Percentiles rank a stretch among this genome's conserved stretches.
phyloP scores from a whole-genome alignment of 1,139 yeast genomes.

The Zygosaccharomyces sapae region DNA sequence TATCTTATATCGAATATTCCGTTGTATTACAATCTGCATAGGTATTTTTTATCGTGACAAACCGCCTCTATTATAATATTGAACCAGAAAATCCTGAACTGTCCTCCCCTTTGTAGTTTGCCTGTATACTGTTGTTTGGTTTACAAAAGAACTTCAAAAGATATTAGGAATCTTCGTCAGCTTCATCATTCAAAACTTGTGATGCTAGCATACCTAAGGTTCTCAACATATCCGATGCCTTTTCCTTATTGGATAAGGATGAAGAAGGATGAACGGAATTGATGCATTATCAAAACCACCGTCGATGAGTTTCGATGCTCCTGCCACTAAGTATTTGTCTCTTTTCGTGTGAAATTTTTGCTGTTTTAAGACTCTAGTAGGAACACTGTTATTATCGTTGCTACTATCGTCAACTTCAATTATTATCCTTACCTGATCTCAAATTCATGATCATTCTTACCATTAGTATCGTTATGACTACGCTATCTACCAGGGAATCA shows the following conservation, averaged over 20 bases:
- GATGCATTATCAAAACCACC: no score
- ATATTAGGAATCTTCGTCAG: conserved; percentile 27
- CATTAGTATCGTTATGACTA: not conserved
- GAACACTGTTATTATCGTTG: no score
- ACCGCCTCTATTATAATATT: conserved; percentile 5
- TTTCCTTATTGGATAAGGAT: conserved; percentile 7
- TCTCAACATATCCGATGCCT: conserved; percentile 39
- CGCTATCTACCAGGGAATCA: conserved; percentile 10
- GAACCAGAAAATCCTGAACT: no score
- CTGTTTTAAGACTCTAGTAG: no score
- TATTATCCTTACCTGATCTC: no score
- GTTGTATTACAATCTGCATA: conserved; percentile 20
- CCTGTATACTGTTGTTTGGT: conserved; percentile 26
- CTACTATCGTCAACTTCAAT: no score
- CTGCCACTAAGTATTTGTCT: no score
- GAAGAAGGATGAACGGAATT: no score
- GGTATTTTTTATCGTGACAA: not conserved
- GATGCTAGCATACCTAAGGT: conserved; percentile 47
- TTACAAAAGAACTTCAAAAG: no score
- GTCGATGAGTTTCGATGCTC: conserved; percentile 7
- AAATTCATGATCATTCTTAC: not conserved
- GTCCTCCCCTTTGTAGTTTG: conserved; percentile 4
- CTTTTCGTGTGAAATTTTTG: no score
- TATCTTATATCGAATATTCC: no score
- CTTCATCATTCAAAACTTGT: conserved; percentile 44